Evolutionary conservation across 106 monocot genomes (phyloP), one percentile per base, ranked within the genome.

Genomic region (Cymbidium sinense): DNA sequence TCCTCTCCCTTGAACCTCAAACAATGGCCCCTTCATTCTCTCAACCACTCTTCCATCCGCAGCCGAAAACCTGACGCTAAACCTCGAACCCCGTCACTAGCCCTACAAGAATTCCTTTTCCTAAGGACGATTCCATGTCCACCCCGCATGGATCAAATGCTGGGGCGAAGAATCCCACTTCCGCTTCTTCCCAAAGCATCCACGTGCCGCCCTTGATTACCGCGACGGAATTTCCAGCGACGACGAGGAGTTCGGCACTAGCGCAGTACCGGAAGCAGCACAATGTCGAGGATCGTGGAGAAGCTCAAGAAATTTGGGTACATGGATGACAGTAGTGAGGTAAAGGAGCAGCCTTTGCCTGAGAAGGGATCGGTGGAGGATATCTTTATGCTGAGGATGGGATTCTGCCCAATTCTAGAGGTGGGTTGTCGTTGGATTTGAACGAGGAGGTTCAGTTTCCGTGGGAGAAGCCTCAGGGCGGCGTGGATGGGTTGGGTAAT

Each of bases 321-420:
- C 73, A 85, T 88, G 39, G 91, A 91, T 21, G 89, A 87, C 41
- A 27, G 74, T 25, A 54, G 21, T 30, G 82, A 75, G 75, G 47
- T 35, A 39, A 77, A 64, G 75, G 83, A 81, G 43, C 28, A 20
- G 4, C 70, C 79, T 79, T 75, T 84, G 27, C 93, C 89, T 15
- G 86, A 91, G 55, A 88, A 81, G 82, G 94, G 93, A 0, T 91
- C 93, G 2, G 91, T 96, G 41, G 96, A 93, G 77, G 96, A 96
- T 75, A 85, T 93, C 21, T 96, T 96, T 93, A 91, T n/a, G 76
- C 80, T 2, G 95, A 96, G 37, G 95, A 93, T 73, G 93, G 93
- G n/a, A 77, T 84, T 54, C 51, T 96, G 29, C 95, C 95, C 4
- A 80, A 93, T 75, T 29, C 86, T 2, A 83, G 86, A 82, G 91